Conservation (phyloP, 2,329 filamentous ascomycete species). For the Nemania sp. region DNA sequence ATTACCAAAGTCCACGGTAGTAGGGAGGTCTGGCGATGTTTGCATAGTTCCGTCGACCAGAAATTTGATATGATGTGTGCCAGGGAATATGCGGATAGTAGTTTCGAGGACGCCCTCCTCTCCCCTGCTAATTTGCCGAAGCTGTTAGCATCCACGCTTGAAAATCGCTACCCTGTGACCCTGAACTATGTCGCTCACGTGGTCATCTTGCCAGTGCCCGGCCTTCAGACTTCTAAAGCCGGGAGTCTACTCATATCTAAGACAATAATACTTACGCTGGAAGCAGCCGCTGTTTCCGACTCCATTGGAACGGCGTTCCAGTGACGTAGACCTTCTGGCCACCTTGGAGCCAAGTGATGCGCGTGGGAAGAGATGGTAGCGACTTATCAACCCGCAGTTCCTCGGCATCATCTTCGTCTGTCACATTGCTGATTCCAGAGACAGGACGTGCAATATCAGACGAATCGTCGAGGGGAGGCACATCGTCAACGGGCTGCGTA, state of each 20-base stretch:
- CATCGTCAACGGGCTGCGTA: conserved; percentile 53
- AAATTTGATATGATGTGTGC: conserved; percentile 96
- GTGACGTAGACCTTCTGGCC: conserved; percentile 95
- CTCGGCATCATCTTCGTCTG: conserved; percentile 78
- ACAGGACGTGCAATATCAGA: conserved; percentile 56
- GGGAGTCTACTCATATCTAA: conserved; percentile 11
- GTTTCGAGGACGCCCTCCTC: conserved; percentile 70
- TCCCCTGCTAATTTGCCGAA: conserved; percentile 43
- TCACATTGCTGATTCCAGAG: conserved; percentile 63
- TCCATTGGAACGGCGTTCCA: conserved; percentile 96
- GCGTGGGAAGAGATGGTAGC: conserved; percentile 78
- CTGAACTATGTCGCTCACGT: not conserved
- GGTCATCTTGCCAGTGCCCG: not conserved
- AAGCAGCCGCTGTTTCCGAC: conserved; percentile 86
- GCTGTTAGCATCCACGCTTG: conserved; percentile 18
- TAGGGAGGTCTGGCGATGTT: conserved; percentile 83
- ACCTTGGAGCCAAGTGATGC: conserved; percentile 80
- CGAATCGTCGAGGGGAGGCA: conserved; percentile 54
- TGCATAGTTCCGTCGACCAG: conserved; percentile 93
- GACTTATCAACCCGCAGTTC: conserved; percentile 76
- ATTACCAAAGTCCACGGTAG: conserved; percentile 96
- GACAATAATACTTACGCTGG: conserved; percentile 71
- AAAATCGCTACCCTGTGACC: not conserved
- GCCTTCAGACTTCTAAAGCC: conserved; percentile 27
- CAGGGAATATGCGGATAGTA: conserved; percentile 81